Base-by-base conservation (phyloP, 73 alveolate genomes). In the Tetrahymena thermophila region DNA sequence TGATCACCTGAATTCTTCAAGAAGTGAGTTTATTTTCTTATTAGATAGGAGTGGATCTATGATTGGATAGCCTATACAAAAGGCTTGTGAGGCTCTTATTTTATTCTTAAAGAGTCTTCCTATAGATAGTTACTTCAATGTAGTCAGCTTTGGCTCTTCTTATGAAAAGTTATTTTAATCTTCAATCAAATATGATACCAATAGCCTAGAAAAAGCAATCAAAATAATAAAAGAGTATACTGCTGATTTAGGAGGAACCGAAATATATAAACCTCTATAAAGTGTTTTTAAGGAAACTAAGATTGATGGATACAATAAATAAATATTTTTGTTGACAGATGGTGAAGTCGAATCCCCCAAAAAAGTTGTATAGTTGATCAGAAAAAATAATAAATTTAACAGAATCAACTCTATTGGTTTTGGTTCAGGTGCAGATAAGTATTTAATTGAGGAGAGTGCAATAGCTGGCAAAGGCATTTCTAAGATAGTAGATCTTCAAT, bases 161-260 rank as follows among this genome's bases (percentile, higher is more conserved):
- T n/a, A 8, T 9, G 31, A 13, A 28, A 21, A 9, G 16, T 10
- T 57, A 4, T 57, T 57, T 57, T 21, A 57, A 11, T 57, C 34
- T n/a, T 28, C 85, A 16, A 9, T 21, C 2, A 19, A 57, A 57
- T 57, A 57, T 28, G 9, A 21, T 57, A 10, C 11, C 3, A 9
- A 13, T 1, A 57, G 35, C 14, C 35, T 57, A 5, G 85, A 57
- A 57, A 57, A 57, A n/a, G 31, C 85, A 8, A 57, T 57, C n/a
- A 57, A 21, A n/a, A 15, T 9, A 16, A 57, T 57, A 8, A 57
- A 57, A 1, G 17, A n/a, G 4, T 57, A 57, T 21, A 57, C 38
- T 10, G 98, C 99, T 6, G 55, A 95, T 94, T 34, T 98, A 96
- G 99, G 99, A 23, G 99, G 99, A 40, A 99, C 99, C 0, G 97